Percentiles rank a stretch among this genome's conserved stretches.
Evolutionary conservation across 2,329 filamentous ascomycete species (phyloP).

Genomic region (Phialocephala sp.): DNA sequence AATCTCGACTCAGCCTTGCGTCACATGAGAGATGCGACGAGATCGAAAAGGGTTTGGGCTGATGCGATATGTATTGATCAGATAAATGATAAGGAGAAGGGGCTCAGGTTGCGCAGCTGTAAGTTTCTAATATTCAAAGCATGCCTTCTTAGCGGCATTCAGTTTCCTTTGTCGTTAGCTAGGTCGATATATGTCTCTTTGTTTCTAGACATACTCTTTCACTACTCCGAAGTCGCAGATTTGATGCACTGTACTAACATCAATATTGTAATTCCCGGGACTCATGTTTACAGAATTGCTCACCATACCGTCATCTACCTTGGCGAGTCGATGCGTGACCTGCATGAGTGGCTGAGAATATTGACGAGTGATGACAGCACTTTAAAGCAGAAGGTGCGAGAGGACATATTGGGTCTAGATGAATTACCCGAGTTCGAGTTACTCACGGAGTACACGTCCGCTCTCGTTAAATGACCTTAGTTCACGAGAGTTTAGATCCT

Average conservation of each 20-base stretch:
- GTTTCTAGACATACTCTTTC: no score
- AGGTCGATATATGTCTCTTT: no score
- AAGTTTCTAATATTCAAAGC: neutral
- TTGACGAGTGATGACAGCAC: neutral
- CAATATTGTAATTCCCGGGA: neutral
- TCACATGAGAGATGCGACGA: conserved; percentile 16
- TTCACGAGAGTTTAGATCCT: conserved; percentile 9
- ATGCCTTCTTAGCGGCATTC: neutral
- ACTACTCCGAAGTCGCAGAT: no score
- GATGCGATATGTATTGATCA: conserved; percentile 23
- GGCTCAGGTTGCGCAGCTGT: conserved; percentile 9
- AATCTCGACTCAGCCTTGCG: conserved; percentile 22
- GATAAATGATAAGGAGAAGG: conserved; percentile 2
- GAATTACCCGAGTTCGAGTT: neutral
- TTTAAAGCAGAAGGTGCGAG: neutral
- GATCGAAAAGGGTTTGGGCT: conserved; percentile 15
- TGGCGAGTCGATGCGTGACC: neutral
- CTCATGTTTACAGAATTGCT: neutral
- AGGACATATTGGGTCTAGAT: no score
- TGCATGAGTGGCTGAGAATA: neutral
- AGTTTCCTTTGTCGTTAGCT: no score
- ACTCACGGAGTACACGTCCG: neutral
- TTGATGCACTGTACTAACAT: no score
- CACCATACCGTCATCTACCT: conserved; percentile 12
- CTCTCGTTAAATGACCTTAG: neutral